These are phyloP conservation scores for Pythium grandisporangium DNA, from an alignment of 352 stramenopile genomes.

Conservation along the genomic window DNA sequence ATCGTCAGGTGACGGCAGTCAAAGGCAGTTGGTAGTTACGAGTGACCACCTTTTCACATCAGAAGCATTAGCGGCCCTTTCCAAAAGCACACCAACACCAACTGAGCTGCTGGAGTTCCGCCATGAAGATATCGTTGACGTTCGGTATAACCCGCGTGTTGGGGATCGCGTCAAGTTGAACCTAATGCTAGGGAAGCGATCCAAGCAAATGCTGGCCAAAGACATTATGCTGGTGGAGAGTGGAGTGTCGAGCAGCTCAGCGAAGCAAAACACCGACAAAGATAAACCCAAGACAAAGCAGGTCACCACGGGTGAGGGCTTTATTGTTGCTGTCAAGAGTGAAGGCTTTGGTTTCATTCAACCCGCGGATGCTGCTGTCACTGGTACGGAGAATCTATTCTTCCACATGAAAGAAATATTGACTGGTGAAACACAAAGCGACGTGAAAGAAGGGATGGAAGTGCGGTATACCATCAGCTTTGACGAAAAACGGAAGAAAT, in stretches of 20 bases:
- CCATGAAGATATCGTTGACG: conserved; percentile 44
- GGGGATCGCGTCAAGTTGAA: conserved; percentile 55
- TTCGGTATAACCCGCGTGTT: conserved; percentile 55
- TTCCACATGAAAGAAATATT: conserved; percentile 76
- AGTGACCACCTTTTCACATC: conserved; percentile 14
- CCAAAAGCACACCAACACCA: conserved; percentile 3
- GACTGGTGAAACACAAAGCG: conserved; percentile 30
- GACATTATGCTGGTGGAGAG: conserved; percentile 32
- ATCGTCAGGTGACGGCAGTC: conserved; percentile 29
- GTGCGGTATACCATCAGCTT: conserved; percentile 45
- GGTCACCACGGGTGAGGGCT: conserved; percentile 32
- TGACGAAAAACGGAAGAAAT: conserved; percentile 76
- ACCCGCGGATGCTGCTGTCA: conserved; percentile 23
- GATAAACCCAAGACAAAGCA: background rate
- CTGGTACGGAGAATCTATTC: conserved; percentile 55
- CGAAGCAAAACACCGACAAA: conserved; percentile 13
- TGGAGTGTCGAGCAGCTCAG: conserved; percentile 7
- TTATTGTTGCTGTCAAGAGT: conserved; percentile 47
- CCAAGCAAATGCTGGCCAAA: conserved; percentile 56
- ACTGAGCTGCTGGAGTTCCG: conserved; percentile 41
- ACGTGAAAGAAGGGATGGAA: conserved; percentile 66
- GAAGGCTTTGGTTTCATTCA: conserved; percentile 79
- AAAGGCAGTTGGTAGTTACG: conserved; percentile 28
- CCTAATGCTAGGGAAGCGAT: conserved; percentile 52
- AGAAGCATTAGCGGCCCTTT: background rate